Evolutionary conservation across 371 early-diverging fungal genomes (phyloP).

Genomic region (Fennellomyces sp.): DNA sequence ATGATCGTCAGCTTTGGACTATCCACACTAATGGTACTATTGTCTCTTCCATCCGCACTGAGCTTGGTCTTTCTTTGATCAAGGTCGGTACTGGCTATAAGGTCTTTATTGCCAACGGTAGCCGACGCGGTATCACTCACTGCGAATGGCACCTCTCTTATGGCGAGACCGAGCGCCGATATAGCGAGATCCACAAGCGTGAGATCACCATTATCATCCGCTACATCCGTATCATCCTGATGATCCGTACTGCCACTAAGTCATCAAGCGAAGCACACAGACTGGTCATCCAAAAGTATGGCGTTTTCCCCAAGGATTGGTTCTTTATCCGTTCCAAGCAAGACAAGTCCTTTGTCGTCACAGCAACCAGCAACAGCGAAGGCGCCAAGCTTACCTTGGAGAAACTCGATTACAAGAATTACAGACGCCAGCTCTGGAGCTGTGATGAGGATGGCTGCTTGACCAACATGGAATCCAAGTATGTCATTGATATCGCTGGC

Average conservation of each 20-base stretch:
- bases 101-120: constrained; percentile 29
- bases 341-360: constrained; percentile 33
- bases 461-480: constrained; percentile 53
- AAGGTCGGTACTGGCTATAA: constrained; percentile 23
- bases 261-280: constrained; percentile 27
- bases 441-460: constrained; percentile 54
- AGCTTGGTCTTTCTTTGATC: constrained; percentile 30
- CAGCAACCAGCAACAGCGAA: constrained; percentile 28
- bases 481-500: constrained; percentile 56
- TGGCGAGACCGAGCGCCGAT: constrained; percentile 29
- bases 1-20: constrained; percentile 38
- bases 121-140: constrained; percentile 18
- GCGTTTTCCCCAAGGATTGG: constrained; percentile 50
- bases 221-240: constrained; percentile 31
- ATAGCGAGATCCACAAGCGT: constrained; percentile 32
- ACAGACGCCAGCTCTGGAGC: constrained; percentile 58
- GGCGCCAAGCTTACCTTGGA: constrained; percentile 37
- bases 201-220: constrained; percentile 30
- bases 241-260: constrained; percentile 12
- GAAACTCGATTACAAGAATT: constrained; percentile 35
- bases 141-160: constrained; percentile 40
- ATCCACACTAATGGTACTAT: constrained; percentile 43
- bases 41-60: constrained; percentile 22
- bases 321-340: constrained; percentile 48
- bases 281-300: constrained; percentile 37